phyloP scores from a whole-genome alignment of 2,329 filamentous ascomycete species.

The Parafenestella ontariensis region DNA sequence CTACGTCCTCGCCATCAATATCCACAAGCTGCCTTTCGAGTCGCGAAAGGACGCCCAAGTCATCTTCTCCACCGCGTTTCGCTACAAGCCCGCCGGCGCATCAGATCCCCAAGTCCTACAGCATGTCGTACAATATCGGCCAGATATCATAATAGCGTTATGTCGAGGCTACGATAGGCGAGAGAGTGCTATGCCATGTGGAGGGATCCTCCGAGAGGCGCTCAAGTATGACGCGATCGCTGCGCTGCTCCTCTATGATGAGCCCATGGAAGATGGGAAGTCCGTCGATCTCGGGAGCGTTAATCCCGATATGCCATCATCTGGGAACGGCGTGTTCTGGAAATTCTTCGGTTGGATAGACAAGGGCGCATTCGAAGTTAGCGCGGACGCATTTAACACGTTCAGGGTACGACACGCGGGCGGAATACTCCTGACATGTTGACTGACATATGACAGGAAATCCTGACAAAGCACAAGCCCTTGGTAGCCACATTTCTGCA shows the following conservation, averaged over 20 bases:
- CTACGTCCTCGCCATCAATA: conserved; percentile 79
- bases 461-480: conserved; percentile 91
- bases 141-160: conserved; percentile 85
- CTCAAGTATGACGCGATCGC: conserved; percentile 91
- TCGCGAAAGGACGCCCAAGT: conserved; percentile 94
- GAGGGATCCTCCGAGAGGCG: conserved; percentile 86
- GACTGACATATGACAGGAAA: conserved; percentile 66
- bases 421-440: background rate
- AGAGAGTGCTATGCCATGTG: conserved; percentile 90
- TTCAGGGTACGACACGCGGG: conserved; percentile 72
- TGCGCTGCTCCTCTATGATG: conserved; percentile 90
- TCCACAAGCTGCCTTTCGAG: conserved; percentile 91
- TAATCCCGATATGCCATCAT: conserved; percentile 76
- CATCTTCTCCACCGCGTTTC: conserved; percentile 93
- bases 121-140: conserved; percentile 85
- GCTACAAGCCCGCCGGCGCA: conserved; percentile 78
- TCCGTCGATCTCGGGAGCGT: conserved; percentile 79
- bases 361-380: conserved; percentile 93
- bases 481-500: conserved; percentile 87
- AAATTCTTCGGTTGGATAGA: conserved; percentile 98
- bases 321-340: conserved; percentile 90
- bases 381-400: conserved; percentile 95
- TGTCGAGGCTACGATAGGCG: conserved; percentile 90
- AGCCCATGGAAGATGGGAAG: conserved; percentile 75
- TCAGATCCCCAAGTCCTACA: conserved; percentile 83